phyloP scores from a whole-genome alignment of 441 rosid species.

The Metrosideros polymorpha region DNA sequence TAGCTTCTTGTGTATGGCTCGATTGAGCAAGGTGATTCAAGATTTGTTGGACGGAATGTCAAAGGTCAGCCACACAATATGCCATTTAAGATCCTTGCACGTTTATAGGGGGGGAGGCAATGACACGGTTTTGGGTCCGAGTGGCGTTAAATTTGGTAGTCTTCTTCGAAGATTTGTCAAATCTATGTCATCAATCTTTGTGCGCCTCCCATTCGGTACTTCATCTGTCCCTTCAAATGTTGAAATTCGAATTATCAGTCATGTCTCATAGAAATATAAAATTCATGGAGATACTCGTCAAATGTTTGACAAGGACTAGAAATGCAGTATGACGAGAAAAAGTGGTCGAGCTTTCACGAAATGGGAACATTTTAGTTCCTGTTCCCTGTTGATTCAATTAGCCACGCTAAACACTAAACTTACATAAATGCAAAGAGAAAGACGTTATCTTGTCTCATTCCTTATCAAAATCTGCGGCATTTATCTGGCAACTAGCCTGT shows the following conservation, averaged over 20 bases:
- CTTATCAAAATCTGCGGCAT: not conserved
- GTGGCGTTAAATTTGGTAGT: not conserved
- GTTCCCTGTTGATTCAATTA: not conserved
- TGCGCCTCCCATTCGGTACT: not conserved
- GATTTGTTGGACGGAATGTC: not conserved
- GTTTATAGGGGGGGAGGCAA: fast-evolving
- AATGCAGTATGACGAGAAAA: not conserved
- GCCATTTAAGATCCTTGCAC: not conserved
- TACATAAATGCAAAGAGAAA: not conserved
- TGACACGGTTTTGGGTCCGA: not conserved
- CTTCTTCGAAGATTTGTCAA: not conserved
- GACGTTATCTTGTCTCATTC: not conserved
- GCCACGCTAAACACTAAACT: not conserved
- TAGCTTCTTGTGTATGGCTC: not conserved
- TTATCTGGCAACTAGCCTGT: not conserved
- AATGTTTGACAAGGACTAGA: not conserved
- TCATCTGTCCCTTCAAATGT: not conserved
- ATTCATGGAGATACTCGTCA: not conserved
- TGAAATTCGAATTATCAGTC: not conserved
- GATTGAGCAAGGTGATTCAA: not conserved
- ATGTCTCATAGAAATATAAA: not conserved
- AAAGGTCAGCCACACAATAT: not conserved
- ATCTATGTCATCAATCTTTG: not conserved
- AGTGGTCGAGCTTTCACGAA: not conserved
- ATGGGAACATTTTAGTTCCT: not conserved